phyloP scores from a whole-genome alignment of 2,329 filamentous ascomycete genomes.

The Lecanoromycetidae sp. region DNA sequence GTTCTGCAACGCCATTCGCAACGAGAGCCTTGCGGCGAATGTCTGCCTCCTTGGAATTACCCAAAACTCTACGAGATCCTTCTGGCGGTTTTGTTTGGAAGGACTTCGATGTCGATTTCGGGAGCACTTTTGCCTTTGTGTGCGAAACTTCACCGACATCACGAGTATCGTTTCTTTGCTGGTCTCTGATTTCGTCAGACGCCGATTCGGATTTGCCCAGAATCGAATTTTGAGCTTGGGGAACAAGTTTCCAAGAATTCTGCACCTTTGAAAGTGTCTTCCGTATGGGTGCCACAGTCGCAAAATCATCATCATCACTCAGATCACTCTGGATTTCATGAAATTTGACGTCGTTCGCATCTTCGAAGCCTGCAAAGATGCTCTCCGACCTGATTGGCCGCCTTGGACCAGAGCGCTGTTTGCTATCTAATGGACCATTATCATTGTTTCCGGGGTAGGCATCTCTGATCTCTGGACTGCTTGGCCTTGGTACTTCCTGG shows the following conservation, averaged over 20 bases:
- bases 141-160: not conserved
- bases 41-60: conserved; percentile 39
- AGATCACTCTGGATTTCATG: conserved; percentile 6
- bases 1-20: conserved; percentile 61
- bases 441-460: conserved; percentile 71
- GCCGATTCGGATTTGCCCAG: conserved; percentile 2
- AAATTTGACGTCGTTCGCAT: conserved; percentile 42
- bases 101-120: conserved; percentile 9
- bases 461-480: conserved; percentile 40
- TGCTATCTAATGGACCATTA: conserved; percentile 55
- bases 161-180: not conserved
- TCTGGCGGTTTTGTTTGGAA: not conserved
- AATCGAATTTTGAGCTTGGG: conserved; percentile 3
- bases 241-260: conserved; percentile 18
- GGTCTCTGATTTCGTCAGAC: conserved; percentile 1
- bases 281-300: conserved; percentile 14
- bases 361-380: conserved; percentile 76
- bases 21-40: conserved; percentile 73
- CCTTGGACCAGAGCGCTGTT: conserved; percentile 47
- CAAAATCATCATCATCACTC: conserved; percentile 17
- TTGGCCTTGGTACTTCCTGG: conserved; percentile 24
- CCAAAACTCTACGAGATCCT: not conserved
- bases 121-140: not conserved
- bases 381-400: conserved; percentile 67
- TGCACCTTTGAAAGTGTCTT: conserved; percentile 20